Evolutionary conservation across 2,329 filamentous ascomycete species (phyloP).

Genomic region (Colletotrichum spinosum): DNA sequence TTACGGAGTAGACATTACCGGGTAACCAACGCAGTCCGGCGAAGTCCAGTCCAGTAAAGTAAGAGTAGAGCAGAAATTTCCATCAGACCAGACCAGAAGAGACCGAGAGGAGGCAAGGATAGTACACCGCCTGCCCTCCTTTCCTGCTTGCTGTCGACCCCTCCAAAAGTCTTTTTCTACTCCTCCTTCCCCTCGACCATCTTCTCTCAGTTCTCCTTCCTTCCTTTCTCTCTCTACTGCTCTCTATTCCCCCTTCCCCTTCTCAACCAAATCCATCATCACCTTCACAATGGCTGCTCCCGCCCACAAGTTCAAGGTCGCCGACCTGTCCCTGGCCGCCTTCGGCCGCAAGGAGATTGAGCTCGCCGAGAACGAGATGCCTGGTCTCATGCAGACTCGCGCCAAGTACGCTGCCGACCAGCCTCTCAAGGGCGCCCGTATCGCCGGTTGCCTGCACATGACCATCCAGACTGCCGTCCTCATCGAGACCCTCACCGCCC

Average conservation of each 20-base stretch:
- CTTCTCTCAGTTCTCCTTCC: conserved; percentile 29
- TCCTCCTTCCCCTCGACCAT: conserved; percentile 30
- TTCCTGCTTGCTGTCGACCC: conserved; percentile 26
- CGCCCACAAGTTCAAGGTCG: conserved; percentile 96
- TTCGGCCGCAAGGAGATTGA: conserved; percentile 99
- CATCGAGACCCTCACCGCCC: conserved; percentile 94
- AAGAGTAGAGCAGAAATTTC: conserved; percentile 35
- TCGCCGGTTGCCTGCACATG: conserved; percentile 99
- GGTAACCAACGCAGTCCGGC: conserved; percentile 24
- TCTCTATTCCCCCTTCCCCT: conserved; percentile 32
- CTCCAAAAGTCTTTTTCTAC: conserved; percentile 34
- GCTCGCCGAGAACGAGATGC: conserved; percentile 96
- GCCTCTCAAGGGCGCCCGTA: conserved; percentile 92
- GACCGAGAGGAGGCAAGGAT: background rate
- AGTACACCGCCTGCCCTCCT: conserved; percentile 13
- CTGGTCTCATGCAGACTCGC: conserved; percentile 96
- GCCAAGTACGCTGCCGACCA: conserved; percentile 92
- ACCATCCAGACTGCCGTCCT: conserved; percentile 99
- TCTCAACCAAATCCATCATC: conserved; percentile 34
- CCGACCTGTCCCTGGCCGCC: conserved; percentile 96
- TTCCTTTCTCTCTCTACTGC: conserved; percentile 22
- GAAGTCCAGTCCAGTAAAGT: background rate
- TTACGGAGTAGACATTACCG: background rate
- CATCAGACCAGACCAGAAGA: background rate
- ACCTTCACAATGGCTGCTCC: conserved; percentile 74